Percentiles rank a stretch among this genome's conserved stretches.
Evolutionary conservation across 495 filamentous ascomycete genomes (phyloP).

Genomic region (Neurospora intermedia): DNA sequence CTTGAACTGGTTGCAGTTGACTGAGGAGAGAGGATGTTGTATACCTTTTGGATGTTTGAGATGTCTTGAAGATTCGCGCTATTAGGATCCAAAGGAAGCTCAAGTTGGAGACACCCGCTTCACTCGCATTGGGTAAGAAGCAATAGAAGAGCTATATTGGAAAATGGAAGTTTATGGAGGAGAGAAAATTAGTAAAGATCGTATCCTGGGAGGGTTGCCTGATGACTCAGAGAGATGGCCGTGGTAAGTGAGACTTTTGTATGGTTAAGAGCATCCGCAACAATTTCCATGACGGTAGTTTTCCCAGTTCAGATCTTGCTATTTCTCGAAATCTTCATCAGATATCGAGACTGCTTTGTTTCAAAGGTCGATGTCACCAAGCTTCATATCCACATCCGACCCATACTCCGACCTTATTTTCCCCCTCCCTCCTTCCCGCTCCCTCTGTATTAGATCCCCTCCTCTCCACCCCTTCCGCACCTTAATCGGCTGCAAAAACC

Average conservation of each 20-base stretch:
- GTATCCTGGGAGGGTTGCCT: neutral
- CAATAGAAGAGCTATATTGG: neutral
- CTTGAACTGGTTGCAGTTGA: neutral
- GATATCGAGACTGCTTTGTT: neutral
- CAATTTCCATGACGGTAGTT: neutral
- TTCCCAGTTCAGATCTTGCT: neutral
- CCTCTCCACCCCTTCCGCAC: conserved; percentile 23
- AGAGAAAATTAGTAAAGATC: neutral
- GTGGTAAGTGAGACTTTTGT: neutral
- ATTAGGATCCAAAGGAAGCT: neutral
- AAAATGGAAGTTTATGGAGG: neutral
- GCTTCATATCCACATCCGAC: neutral
- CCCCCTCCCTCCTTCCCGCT: neutral
- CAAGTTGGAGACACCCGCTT: neutral
- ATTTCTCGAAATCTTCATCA: neutral
- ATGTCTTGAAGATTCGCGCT: neutral
- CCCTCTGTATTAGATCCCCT: conserved; percentile 2
- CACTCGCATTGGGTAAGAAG: neutral
- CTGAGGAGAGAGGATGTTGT: neutral
- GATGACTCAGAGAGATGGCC: neutral
- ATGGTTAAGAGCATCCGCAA: neutral
- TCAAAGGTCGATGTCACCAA: neutral
- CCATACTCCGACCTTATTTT: neutral
- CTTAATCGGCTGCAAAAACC: conserved; percentile 36
- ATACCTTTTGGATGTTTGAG: neutral